Conservation (phyloP, 2,329 filamentous ascomycete species). For the Diplodia intermedia region DNA sequence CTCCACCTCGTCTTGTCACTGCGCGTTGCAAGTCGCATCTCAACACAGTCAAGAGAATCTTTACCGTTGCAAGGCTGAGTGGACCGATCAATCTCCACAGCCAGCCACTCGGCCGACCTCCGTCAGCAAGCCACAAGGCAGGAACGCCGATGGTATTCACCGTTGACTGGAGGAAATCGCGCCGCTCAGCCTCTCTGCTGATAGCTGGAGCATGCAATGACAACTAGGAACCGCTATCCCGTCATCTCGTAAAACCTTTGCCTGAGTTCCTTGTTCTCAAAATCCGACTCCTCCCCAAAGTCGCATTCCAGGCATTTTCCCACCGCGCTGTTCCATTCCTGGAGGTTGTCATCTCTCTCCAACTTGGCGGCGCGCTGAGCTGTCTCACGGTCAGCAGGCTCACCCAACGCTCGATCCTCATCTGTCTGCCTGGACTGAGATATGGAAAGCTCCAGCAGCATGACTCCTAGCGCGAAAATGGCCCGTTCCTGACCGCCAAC, state of each 20-base stretch:
- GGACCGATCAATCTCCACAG: no score
- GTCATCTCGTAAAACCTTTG: constrained; percentile 20
- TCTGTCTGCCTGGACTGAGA: constrained; percentile 1
- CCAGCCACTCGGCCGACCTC: constrained; percentile 12
- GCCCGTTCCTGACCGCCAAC: constrained; percentile 15
- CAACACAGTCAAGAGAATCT: background rate
- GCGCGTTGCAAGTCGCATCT: background rate
- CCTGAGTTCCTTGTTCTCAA: constrained; percentile 3
- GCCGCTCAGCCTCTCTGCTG: constrained; percentile 8
- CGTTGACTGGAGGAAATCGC: background rate
- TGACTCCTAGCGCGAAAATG: constrained; percentile 9
- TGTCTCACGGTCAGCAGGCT: background rate
- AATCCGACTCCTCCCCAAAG: constrained; percentile 7
- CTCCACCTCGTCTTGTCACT: background rate
- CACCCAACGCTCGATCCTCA: background rate
- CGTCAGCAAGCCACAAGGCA: constrained; percentile 15
- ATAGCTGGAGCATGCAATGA: background rate
- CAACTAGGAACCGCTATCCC: background rate
- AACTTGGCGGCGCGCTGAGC: background rate
- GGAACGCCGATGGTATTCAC: background rate
- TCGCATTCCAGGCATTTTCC: constrained; percentile 10
- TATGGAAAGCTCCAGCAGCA: constrained; percentile 9
- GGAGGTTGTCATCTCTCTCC: constrained; percentile 1
- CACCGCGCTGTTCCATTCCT: background rate
- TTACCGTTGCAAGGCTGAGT: background rate